Evolutionary conservation across 345 rosid genomes (phyloP).

Genomic region (Eucalyptus leucophloia): DNA sequence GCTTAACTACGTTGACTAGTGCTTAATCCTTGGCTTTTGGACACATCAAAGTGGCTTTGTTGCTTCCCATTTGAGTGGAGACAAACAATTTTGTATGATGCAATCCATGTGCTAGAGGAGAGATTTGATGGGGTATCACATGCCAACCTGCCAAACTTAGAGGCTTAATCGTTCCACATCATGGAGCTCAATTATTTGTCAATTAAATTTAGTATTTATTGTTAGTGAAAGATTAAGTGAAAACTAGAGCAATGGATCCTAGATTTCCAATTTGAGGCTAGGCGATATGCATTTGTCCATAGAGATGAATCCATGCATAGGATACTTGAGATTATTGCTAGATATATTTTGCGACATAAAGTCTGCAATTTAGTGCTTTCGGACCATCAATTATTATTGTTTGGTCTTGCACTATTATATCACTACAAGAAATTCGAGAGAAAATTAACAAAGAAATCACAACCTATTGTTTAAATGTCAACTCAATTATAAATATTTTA

Average conservation of each 20-base stretch:
- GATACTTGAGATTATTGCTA: neutral
- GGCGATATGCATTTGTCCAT: neutral
- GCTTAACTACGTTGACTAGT: neutral
- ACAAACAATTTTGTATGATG: neutral
- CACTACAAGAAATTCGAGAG: neutral
- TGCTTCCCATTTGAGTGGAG: neutral
- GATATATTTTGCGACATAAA: neutral
- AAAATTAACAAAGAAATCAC: neutral
- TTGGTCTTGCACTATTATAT: neutral
- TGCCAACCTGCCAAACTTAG: neutral
- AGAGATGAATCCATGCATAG: neutral
- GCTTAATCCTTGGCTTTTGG: neutral
- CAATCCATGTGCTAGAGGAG: neutral
- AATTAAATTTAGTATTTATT: neutral
- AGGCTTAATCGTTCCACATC: neutral
- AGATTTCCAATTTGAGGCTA: neutral
- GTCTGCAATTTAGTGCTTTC: neutral
- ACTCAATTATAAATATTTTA: fast-evolving
- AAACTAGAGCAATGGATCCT: neutral
- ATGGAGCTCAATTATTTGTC: neutral
- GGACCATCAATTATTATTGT: neutral
- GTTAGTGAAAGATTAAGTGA: neutral
- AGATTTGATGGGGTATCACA: neutral
- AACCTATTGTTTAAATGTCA: neutral
- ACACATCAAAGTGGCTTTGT: neutral